phyloP scores from a whole-genome alignment of 495 filamentous ascomycete species.

The Aspergillus steynii region DNA sequence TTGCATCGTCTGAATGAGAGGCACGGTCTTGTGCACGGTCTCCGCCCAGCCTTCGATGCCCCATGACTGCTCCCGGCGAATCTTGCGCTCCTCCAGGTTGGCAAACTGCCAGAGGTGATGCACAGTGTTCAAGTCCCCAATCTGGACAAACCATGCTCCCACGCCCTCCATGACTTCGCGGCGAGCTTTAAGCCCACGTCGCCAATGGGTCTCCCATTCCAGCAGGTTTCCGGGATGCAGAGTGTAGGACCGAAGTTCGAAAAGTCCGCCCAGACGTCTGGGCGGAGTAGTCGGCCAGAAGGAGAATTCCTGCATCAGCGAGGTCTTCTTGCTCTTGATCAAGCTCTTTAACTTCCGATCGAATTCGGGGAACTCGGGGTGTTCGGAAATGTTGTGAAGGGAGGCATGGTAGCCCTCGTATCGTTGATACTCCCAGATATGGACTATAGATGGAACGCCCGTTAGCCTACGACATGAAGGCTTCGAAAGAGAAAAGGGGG shows the following conservation, averaged over 20 bases:
- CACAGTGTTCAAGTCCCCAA: slow-evolving; percentile 95
- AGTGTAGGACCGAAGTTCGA: slow-evolving; percentile 96
- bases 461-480: background rate
- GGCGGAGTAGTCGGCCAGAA: slow-evolving; percentile 98
- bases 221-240: slow-evolving; percentile 92
- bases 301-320: slow-evolving; percentile 98
- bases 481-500: background rate
- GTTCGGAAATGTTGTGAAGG: slow-evolving; percentile 73
- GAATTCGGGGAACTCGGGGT: slow-evolving; percentile 80
- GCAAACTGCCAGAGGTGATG: slow-evolving; percentile 99
- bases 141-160: slow-evolving; percentile 98
- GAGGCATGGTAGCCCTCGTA: slow-evolving; percentile 96
- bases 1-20: slow-evolving; percentile 94
- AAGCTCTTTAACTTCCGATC: slow-evolving; percentile 76
- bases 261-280: slow-evolving; percentile 84
- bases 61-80: slow-evolving; percentile 93
- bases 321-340: slow-evolving; percentile 80
- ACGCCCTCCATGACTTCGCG: slow-evolving; percentile 98
- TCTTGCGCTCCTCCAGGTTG: slow-evolving; percentile 88
- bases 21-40: slow-evolving; percentile 97
- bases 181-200: slow-evolving; percentile 84
- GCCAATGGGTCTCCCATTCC: slow-evolving; percentile 99
- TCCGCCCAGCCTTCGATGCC: slow-evolving; percentile 93
- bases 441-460: slow-evolving; percentile 51
- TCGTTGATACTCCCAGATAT: slow-evolving; percentile 99